A percentile compares a stretch with the other conserved stretches of the same genome.
Conservation (phyloP, 306 rosid species). For the Dryas octopetala region DNA sequence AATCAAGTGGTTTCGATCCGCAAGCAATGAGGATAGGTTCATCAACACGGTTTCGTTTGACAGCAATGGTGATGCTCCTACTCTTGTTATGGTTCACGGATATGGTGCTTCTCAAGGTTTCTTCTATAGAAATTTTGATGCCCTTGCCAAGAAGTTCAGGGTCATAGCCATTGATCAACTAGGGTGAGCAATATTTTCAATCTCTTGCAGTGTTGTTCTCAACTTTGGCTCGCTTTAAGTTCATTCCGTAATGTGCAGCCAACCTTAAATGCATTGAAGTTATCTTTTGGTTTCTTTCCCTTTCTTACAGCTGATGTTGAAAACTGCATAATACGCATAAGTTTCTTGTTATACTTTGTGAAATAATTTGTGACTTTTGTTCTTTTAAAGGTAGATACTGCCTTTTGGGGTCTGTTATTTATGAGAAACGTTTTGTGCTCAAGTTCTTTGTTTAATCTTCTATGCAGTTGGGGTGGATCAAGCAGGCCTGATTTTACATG, state of each 20-base stretch:
- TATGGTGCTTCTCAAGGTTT: constrained; percentile 89
- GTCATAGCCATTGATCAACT: constrained; percentile 92
- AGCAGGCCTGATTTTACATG: constrained; percentile 99
- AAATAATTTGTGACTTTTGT: not conserved
- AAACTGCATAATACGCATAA: not conserved
- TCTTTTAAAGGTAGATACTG: not conserved
- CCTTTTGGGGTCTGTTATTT: not conserved
- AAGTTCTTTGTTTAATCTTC: constrained; percentile 15
- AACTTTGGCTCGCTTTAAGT: not conserved
- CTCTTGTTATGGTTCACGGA: constrained; percentile 93
- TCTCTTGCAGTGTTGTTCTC: not conserved
- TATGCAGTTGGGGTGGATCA: constrained; percentile 98
- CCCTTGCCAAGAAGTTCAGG: constrained; percentile 80
- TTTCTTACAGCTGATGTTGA: not conserved
- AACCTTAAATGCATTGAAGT: not conserved
- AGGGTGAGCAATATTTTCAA: constrained; percentile 59
- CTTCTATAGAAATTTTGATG: constrained; percentile 94
- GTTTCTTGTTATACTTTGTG: not conserved
- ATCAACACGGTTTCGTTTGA: constrained; percentile 87
- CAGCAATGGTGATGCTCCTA: constrained; percentile 65
- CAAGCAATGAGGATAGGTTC: constrained; percentile 73
- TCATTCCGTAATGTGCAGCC: not conserved
- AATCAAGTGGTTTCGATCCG: constrained; percentile 81
- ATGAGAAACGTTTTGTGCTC: not conserved
- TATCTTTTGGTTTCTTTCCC: not conserved